These are phyloP conservation scores for Fusarium equiseti DNA, from an alignment of 2,329 filamentous ascomycete genomes.

Conservation along the genomic window DNA sequence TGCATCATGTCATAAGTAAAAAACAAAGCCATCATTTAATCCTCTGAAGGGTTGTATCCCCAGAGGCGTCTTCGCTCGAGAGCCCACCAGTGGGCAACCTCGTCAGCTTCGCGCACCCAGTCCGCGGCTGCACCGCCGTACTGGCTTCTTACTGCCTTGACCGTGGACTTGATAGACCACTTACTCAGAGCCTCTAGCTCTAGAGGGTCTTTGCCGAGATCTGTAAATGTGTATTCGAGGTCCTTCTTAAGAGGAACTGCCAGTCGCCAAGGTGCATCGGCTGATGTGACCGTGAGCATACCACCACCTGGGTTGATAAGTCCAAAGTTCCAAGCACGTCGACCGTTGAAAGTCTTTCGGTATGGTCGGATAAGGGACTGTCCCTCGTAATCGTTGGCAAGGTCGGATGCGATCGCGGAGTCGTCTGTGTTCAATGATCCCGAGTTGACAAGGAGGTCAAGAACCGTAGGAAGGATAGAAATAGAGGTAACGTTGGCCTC, in stretches of 20 bases:
- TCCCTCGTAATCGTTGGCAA: slow-evolving; percentile 50
- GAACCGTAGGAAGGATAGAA: slow-evolving; percentile 51
- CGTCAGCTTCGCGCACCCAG: slow-evolving; percentile 45
- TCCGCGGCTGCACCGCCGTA: slow-evolving; percentile 42
- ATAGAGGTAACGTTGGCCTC: slow-evolving; percentile 49
- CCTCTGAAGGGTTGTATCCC: slow-evolving; percentile 35
- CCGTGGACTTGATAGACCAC: slow-evolving; percentile 44
- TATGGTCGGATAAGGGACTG: slow-evolving; percentile 50
- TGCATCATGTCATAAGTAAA: slow-evolving; percentile 37
- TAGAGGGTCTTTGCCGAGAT: slow-evolving; percentile 47
- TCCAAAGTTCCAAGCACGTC: slow-evolving; percentile 51
- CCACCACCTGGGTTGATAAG: slow-evolving; percentile 52
- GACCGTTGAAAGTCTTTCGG: slow-evolving; percentile 39
- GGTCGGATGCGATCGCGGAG: slow-evolving; percentile 44
- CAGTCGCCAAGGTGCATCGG: slow-evolving; percentile 50
- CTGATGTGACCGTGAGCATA: slow-evolving; percentile 50
- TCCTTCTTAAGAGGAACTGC: slow-evolving; percentile 50
- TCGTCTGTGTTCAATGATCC: slow-evolving; percentile 46
- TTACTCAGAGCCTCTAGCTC: slow-evolving; percentile 45
- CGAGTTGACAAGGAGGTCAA: slow-evolving; percentile 50
- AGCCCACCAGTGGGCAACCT: slow-evolving; percentile 40
- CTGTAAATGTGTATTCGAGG: slow-evolving; percentile 51
- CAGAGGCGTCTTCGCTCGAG: slow-evolving; percentile 39
- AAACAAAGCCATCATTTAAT: slow-evolving; percentile 15
- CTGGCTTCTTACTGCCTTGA: slow-evolving; percentile 43